Evolutionary conservation across 352 stramenopile species (phyloP).

Genomic region (Plasmopara muralis): DNA sequence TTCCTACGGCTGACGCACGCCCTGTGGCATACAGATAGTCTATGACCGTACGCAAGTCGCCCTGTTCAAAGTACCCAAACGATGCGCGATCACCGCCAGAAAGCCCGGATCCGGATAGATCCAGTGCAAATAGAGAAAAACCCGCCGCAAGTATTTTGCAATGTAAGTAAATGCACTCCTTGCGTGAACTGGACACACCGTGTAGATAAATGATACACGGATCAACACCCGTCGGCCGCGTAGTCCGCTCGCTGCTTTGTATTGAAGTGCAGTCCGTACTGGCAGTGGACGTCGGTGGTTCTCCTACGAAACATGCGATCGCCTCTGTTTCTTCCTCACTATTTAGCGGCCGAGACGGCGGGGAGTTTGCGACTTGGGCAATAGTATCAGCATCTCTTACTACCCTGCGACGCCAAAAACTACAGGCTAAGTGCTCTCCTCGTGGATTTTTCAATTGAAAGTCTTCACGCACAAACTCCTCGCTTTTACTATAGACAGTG

Average conservation of each 20-base stretch:
- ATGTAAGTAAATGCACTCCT: constrained; percentile 68
- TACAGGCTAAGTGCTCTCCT: constrained; percentile 54
- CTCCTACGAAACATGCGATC: constrained; percentile 1
- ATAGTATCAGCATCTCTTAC: constrained; percentile 23
- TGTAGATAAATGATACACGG: constrained; percentile 76
- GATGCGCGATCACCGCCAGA: constrained; percentile 61
- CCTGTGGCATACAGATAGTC: constrained; percentile 63
- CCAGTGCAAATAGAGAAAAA: constrained; percentile 69
- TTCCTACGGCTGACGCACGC: constrained; percentile 38
- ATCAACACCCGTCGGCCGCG: neutral
- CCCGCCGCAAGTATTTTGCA: constrained; percentile 40
- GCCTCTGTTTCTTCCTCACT: constrained; percentile 16
- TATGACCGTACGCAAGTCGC: constrained; percentile 49
- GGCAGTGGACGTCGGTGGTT: constrained; percentile 10
- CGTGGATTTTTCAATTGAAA: constrained; percentile 47
- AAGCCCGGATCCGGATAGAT: constrained; percentile 60
- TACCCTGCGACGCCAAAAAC: constrained; percentile 47
- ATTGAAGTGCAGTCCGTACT: constrained; percentile 24
- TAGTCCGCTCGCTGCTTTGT: constrained; percentile 9
- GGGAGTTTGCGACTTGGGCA: constrained; percentile 1
- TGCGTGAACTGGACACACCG: constrained; percentile 69
- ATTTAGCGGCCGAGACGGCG: constrained; percentile 2
- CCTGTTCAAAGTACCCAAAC: constrained; percentile 64
- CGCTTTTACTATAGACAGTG: constrained; percentile 4
- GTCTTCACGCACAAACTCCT: constrained; percentile 47